Evolutionary conservation across 129 eudicot species (phyloP).

Genomic region (sunflower (Helianthus annuus)): DNA sequence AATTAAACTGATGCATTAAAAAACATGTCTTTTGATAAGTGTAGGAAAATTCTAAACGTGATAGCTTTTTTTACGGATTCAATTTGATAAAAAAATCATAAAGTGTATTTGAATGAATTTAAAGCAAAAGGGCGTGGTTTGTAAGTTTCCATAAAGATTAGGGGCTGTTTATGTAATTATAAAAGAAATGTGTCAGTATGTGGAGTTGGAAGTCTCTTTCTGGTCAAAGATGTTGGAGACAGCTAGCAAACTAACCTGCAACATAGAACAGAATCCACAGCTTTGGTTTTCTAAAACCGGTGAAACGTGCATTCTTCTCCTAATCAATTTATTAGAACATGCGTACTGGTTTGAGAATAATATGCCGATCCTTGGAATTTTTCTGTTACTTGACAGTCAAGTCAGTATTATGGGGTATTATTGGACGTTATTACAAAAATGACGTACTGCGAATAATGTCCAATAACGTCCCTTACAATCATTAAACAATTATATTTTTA

Average conservation of each 20-base stretch:
- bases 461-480: too few species aligned
- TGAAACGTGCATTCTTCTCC: conserved; percentile 19
- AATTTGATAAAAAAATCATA: neutral
- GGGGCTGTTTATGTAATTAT: conserved; percentile 21
- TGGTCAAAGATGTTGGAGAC: conserved; percentile 39
- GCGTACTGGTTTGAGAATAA: too few species aligned
- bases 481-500: too few species aligned
- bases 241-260: conserved; percentile 35
- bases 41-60: neutral
- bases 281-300: conserved; percentile 26
- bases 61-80: neutral
- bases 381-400: too few species aligned
- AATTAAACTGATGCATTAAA: too few species aligned
- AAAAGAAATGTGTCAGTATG: neutral
- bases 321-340: neutral
- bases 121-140: neutral
- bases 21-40: too few species aligned
- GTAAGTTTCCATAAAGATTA: conserved; percentile 10
- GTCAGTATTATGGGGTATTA: too few species aligned
- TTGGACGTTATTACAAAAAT: too few species aligned
- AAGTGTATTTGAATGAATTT: neutral
- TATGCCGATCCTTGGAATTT: too few species aligned
- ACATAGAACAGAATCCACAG: conserved; percentile 23
- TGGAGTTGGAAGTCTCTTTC: conserved; percentile 35
- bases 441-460: too few species aligned